Conservation (phyloP, 345 rosid species). For the Eucalyptus marginata region DNA sequence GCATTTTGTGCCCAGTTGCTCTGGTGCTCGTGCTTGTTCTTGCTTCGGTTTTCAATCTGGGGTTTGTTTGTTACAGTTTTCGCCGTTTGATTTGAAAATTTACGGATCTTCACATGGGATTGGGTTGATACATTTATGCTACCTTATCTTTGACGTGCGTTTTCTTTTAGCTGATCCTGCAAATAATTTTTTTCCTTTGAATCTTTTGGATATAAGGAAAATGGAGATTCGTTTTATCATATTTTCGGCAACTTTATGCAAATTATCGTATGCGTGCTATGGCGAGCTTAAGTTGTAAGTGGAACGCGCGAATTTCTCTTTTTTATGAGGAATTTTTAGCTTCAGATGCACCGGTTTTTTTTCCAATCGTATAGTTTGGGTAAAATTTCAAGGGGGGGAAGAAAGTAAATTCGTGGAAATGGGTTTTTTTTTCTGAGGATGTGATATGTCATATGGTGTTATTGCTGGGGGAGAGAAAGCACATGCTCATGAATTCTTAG, state of each 20-base stretch:
- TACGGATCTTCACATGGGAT: background rate
- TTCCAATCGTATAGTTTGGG: background rate
- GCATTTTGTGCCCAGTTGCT: background rate
- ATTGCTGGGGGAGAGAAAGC: background rate
- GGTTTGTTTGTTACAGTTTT: background rate
- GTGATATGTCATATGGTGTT: background rate
- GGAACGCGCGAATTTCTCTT: background rate
- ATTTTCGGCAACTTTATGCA: background rate
- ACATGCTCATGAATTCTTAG: background rate
- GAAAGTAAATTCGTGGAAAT: background rate
- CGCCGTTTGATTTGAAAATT: background rate
- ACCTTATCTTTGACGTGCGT: background rate
- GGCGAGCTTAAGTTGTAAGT: background rate
- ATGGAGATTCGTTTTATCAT: background rate
- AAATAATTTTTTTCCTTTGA: background rate
- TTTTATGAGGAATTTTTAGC: background rate
- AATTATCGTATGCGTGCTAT: background rate
- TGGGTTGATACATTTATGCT: background rate
- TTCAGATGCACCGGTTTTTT: background rate
- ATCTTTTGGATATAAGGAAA: background rate
- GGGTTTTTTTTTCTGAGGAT: background rate
- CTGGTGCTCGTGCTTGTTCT: background rate
- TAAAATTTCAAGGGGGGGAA: background rate
- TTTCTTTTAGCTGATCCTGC: background rate
- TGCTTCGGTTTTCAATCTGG: background rate